Conservation (phyloP, 257 asterid species). For the Cynanchum wilfordii region DNA sequence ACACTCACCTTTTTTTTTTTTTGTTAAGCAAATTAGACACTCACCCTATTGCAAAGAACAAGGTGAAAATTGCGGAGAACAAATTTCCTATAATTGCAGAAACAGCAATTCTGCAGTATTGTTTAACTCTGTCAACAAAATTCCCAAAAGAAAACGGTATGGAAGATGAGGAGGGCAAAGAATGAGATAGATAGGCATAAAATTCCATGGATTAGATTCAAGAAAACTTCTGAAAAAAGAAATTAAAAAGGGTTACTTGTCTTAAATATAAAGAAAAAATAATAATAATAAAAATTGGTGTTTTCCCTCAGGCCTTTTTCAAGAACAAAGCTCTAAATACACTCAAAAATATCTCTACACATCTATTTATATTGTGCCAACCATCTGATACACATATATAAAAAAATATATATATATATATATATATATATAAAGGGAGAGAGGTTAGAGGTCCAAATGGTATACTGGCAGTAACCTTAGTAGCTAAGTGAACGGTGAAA, state of each 20-base stretch:
- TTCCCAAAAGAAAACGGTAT: constrained; percentile 41
- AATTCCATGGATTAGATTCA: constrained; percentile 57
- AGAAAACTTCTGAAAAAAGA: not conserved
- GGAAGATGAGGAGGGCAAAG: constrained; percentile 48
- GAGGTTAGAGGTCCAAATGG: too few species aligned
- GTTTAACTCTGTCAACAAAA: constrained; percentile 55
- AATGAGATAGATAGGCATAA: constrained; percentile 61
- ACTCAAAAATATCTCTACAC: too few species aligned
- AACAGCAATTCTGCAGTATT: constrained; percentile 57
- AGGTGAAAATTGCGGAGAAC: constrained; percentile 81
- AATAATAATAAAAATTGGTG: too few species aligned
- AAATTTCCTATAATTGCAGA: constrained; percentile 75
- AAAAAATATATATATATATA: too few species aligned
- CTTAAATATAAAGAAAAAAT: not conserved
- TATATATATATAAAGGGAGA: too few species aligned
- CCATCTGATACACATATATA: too few species aligned
- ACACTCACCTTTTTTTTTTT: too few species aligned
- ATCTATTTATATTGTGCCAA: too few species aligned
- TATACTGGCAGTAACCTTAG: too few species aligned
- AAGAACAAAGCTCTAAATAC: too few species aligned
- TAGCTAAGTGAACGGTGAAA: too few species aligned
- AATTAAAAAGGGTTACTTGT: not conserved
- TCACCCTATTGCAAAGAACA: constrained; percentile 85
- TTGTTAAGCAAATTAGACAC: constrained; percentile 5
- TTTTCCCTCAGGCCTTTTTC: too few species aligned